Percentiles rank a stretch among this genome's conserved stretches.
Conservation (phyloP, 495 filamentous ascomycete species). For the Aspergillus bertholletiae region DNA sequence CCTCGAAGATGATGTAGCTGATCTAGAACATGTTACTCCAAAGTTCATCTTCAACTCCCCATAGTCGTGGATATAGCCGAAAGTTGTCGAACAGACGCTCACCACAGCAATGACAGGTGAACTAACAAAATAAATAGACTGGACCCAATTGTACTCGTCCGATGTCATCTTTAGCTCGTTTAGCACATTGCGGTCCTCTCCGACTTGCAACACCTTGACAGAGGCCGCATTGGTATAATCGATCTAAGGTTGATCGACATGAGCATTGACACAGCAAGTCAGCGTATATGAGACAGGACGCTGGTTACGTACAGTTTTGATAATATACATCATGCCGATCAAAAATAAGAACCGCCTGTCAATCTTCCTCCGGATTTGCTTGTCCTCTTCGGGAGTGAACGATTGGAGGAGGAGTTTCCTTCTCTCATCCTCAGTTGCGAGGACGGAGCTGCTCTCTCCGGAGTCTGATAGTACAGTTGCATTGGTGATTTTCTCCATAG, state of each 20-base stretch:
- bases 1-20: conserved; percentile 33
- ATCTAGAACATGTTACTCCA: conserved; percentile 12
- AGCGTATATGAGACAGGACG: background rate
- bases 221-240: conserved; percentile 30
- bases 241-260: conserved; percentile 17
- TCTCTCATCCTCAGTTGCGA: background rate
- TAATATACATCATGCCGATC: conserved; percentile 30
- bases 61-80: background rate
- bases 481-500: background rate
- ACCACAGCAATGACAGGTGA: too few species aligned
- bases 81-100: background rate
- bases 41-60: background rate
- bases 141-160: conserved; percentile 34
- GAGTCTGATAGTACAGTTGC: background rate
- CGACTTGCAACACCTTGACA: conserved; percentile 36
- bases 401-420: conserved; percentile 1
- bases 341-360: conserved; percentile 26
- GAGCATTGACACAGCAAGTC: background rate
- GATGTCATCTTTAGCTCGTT: conserved; percentile 29
- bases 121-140: conserved; percentile 27
- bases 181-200: conserved; percentile 22
- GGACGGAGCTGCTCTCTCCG: background rate
- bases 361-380: conserved; percentile 26
- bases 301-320: conserved; percentile 22
- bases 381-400: conserved; percentile 30